These are phyloP conservation scores for Amanita muscaria DNA, from an alignment of 768 basidiomycete genomes.

Conservation along the genomic window DNA sequence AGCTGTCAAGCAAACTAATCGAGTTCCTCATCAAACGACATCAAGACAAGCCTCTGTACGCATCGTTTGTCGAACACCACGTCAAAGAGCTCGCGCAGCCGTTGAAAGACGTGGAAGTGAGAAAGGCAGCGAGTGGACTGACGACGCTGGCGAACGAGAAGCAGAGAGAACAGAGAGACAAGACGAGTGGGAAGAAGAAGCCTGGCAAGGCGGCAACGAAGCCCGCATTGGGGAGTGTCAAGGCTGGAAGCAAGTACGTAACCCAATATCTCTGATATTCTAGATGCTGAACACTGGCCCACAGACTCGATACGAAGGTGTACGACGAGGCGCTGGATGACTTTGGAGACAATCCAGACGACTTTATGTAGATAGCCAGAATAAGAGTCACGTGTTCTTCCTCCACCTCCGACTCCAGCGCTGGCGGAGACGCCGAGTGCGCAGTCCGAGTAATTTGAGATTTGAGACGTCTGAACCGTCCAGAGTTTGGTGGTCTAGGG, in stretches of 20 bases:
- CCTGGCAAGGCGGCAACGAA: conserved; percentile 55
- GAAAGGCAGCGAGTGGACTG: conserved; percentile 78
- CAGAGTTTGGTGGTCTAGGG: too few species aligned
- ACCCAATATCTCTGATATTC: too few species aligned
- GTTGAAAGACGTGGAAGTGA: conserved; percentile 60
- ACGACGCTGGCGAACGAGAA: conserved; percentile 55
- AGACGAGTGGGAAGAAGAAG: conserved; percentile 85
- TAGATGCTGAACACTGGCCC: too few species aligned
- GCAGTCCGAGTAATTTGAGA: too few species aligned
- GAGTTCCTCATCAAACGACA: conserved; percentile 72
- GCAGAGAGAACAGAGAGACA: conserved; percentile 70
- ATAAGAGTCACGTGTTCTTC: too few species aligned
- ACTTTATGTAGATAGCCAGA: conserved; percentile 81
- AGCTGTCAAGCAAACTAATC: conserved; percentile 66
- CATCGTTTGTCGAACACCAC: conserved; percentile 78
- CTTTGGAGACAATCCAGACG: conserved; percentile 63
- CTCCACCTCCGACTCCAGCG: too few species aligned
- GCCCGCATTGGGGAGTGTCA: conserved; percentile 68
- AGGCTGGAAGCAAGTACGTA: conserved; percentile 55
- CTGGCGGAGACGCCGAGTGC: too few species aligned
- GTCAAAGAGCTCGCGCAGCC: conserved; percentile 66
- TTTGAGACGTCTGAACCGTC: too few species aligned
- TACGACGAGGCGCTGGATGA: conserved; percentile 93
- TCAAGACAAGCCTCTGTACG: conserved; percentile 74
- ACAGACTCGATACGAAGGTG: conserved; percentile 64